These are phyloP conservation scores for Stagonosporopsis cucurbitacearum DNA, from an alignment of 2,329 filamentous ascomycete genomes.

Conservation along the genomic window DNA sequence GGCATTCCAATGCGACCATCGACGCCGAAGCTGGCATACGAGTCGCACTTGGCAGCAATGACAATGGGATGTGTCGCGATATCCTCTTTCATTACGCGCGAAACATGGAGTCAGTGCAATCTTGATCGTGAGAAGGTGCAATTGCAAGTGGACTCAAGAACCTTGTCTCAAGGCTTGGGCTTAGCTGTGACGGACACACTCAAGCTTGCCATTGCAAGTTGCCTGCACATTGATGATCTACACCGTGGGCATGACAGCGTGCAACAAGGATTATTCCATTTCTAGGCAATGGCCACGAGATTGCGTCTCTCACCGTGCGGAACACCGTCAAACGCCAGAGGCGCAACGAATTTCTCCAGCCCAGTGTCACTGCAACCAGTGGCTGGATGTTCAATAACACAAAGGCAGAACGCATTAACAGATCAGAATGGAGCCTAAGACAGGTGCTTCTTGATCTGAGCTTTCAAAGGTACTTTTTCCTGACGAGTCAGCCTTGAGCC, in stretches of 20 bases:
- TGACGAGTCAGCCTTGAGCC: background rate
- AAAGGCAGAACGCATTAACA: background rate
- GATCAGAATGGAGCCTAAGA: background rate
- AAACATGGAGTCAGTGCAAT: constrained; percentile 27
- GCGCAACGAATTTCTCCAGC: background rate
- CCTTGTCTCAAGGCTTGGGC: background rate
- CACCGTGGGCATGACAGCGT: background rate
- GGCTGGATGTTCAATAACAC: constrained; percentile 1
- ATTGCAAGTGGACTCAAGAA: background rate
- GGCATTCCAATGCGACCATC: constrained; percentile 25
- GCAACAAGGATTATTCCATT: constrained; percentile 2
- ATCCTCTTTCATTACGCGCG: constrained; percentile 25
- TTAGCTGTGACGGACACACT: background rate
- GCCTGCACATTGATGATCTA: background rate
- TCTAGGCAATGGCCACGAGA: constrained; percentile 5
- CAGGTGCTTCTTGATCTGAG: background rate
- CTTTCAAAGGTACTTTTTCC: background rate
- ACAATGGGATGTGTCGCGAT: constrained; percentile 18
- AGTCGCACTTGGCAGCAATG: constrained; percentile 11
- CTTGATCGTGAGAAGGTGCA: constrained; percentile 1
- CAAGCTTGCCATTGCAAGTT: background rate
- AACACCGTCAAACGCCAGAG: background rate
- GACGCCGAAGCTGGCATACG: constrained; percentile 19
- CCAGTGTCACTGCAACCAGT: constrained; percentile 4
- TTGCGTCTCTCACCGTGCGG: background rate